Conservation (phyloP, 2,329 filamentous ascomycete genomes). For the Penicillium sp. region DNA sequence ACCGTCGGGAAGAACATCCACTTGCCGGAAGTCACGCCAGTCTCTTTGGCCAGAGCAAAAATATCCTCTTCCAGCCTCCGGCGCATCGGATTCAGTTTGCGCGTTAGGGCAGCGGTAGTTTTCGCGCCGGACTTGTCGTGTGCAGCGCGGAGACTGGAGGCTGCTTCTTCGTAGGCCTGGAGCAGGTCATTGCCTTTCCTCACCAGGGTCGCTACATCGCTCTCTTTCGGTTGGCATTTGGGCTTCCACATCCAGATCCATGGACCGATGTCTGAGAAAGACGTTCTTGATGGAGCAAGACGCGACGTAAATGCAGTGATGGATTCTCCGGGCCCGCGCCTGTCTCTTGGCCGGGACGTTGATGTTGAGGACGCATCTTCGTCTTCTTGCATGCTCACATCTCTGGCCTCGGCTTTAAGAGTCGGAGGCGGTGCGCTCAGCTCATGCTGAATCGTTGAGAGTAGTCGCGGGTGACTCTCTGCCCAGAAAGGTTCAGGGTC, state of each 20-base stretch:
- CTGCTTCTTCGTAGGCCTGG: slow-evolving; percentile 54
- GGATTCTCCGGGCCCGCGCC: slow-evolving; percentile 59
- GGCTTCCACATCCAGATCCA: slow-evolving; percentile 81
- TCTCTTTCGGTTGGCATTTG: slow-evolving; percentile 43
- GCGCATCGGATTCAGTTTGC: slow-evolving; percentile 50
- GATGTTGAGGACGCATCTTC: not conserved
- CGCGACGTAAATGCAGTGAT: slow-evolving; percentile 70
- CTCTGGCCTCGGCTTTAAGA: not conserved
- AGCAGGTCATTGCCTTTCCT: slow-evolving; percentile 63
- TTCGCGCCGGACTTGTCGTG: slow-evolving; percentile 50
- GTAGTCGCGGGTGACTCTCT: slow-evolving; percentile 36
- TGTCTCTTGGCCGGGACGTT: slow-evolving; percentile 15
- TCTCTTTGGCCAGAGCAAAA: slow-evolving; percentile 64
- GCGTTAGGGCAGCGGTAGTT: slow-evolving; percentile 40
- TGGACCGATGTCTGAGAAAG: slow-evolving; percentile 52
- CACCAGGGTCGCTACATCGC: slow-evolving; percentile 58
- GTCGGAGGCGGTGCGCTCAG: not conserved
- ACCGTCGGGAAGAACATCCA: slow-evolving; percentile 43
- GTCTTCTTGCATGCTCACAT: no score
- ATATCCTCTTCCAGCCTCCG: slow-evolving; percentile 61
- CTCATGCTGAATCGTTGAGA: slow-evolving; percentile 43
- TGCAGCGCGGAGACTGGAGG: slow-evolving; percentile 58
- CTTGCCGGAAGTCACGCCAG: slow-evolving; percentile 69
- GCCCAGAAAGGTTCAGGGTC: slow-evolving; percentile 60
- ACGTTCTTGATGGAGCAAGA: slow-evolving; percentile 70